These are phyloP conservation scores for Hsuehochloa calcarea DNA, from an alignment of 176 grass and related monocot genomes.

Conservation along the genomic window DNA sequence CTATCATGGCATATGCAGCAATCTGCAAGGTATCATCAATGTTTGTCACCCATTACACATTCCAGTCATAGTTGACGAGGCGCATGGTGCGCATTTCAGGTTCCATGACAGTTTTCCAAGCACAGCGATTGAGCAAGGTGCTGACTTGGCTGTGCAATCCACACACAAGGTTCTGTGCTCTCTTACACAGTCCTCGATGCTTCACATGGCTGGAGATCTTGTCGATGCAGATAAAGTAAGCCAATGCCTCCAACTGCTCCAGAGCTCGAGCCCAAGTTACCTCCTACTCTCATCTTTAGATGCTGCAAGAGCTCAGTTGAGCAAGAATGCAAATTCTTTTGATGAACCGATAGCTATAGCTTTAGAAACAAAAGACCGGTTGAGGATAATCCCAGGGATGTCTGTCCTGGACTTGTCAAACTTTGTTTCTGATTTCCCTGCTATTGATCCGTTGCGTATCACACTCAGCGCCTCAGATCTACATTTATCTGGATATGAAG, in stretches of 20 bases:
- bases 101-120: constrained; percentile 66
- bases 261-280: constrained; percentile 93
- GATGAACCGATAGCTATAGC: constrained; percentile 50
- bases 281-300: constrained; percentile 84
- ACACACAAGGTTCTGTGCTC: constrained; percentile 92
- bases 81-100: constrained; percentile 77
- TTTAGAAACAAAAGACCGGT: constrained; percentile 35
- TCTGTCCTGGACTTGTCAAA: constrained; percentile 53
- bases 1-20: constrained; percentile 86
- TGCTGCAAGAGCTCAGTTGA: constrained; percentile 77
- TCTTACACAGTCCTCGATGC: constrained; percentile 92
- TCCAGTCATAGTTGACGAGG: constrained; percentile 82
- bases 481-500: constrained; percentile 53
- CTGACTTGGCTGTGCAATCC: constrained; percentile 76
- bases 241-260: constrained; percentile 71
- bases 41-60: constrained; percentile 55
- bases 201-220: constrained; percentile 63
- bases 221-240: constrained; percentile 59
- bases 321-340: constrained; percentile 49
- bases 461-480: constrained; percentile 54
- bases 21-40: constrained; percentile 55
- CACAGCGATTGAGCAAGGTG: constrained; percentile 75
- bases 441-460: constrained; percentile 70
- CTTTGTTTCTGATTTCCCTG: constrained; percentile 65
- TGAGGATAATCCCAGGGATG: constrained; percentile 58